phyloP scores from a whole-genome alignment of 768 basidiomycete species.

The Calocera cornea region DNA sequence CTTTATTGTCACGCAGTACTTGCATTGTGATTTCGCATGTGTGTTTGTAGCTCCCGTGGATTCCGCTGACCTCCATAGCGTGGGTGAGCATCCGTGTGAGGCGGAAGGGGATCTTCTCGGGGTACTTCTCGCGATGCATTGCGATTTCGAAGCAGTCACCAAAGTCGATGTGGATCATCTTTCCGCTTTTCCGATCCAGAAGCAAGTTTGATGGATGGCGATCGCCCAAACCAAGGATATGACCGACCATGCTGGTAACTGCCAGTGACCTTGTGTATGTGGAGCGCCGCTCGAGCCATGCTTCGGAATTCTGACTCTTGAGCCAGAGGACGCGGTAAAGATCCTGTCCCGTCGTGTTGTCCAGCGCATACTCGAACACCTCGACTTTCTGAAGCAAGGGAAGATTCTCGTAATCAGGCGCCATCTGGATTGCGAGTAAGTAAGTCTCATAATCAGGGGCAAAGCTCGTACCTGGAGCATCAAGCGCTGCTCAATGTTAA shows the following conservation, averaged over 20 bases:
- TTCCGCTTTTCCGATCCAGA: slow-evolving; percentile 79
- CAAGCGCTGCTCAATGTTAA: slow-evolving; percentile 96
- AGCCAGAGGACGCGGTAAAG: slow-evolving; percentile 94
- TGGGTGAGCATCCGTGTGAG: slow-evolving; percentile 96
- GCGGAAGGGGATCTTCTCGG: slow-evolving; percentile 96
- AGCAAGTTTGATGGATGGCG: slow-evolving; percentile 93
- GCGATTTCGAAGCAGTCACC: slow-evolving; percentile 98
- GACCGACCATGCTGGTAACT: slow-evolving; percentile 96
- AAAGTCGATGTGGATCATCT: slow-evolving; percentile 93
- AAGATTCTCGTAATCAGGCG: slow-evolving; percentile 92
- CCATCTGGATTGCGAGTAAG: no score
- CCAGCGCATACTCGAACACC: slow-evolving; percentile 95
- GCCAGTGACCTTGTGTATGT: slow-evolving; percentile 93
- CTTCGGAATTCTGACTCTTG: slow-evolving; percentile 87
- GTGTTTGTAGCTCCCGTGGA: slow-evolving; percentile 90
- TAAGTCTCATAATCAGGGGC: background rate
- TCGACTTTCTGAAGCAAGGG: slow-evolving; percentile 95
- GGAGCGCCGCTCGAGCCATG: slow-evolving; percentile 92
- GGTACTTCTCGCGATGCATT: slow-evolving; percentile 97
- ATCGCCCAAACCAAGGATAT: slow-evolving; percentile 95
- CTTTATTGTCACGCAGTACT: slow-evolving; percentile 90
- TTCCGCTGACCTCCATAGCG: slow-evolving; percentile 99
- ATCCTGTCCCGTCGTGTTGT: slow-evolving; percentile 97
- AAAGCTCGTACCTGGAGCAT: slow-evolving; percentile 71
- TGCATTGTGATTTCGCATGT: slow-evolving; percentile 98